Conservation (phyloP, 345 rosid species). For the Melaleuca quinquenervia region DNA sequence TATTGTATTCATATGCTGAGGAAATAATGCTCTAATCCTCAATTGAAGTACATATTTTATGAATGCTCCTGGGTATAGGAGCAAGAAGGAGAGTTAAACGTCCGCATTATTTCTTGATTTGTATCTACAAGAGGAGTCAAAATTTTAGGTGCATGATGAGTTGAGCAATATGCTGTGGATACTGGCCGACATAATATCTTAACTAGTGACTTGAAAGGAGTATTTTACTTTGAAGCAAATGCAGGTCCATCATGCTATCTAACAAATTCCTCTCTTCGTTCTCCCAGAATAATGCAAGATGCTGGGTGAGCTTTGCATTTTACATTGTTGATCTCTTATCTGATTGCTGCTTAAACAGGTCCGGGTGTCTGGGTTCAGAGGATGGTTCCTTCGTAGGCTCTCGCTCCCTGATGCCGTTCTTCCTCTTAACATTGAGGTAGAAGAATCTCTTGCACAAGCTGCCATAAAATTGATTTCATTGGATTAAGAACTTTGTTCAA, state of each 20-base stretch:
- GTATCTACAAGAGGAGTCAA: background rate
- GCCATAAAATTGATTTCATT: background rate
- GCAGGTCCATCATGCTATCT: background rate
- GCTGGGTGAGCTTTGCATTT: background rate
- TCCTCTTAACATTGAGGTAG: conserved; percentile 95
- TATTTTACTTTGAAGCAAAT: background rate
- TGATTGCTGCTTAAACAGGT: conserved; percentile 29
- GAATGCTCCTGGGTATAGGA: background rate
- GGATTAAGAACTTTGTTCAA: background rate
- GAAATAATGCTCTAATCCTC: background rate
- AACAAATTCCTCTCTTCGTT: background rate
- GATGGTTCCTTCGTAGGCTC: conserved; percentile 98
- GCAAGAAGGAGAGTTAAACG: background rate
- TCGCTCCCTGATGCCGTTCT: conserved; percentile 97
- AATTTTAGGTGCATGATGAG: background rate
- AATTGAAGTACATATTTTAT: background rate
- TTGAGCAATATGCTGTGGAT: background rate
- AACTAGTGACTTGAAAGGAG: background rate
- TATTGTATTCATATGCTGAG: background rate
- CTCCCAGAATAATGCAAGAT: background rate
- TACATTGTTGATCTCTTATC: background rate
- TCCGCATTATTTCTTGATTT: background rate
- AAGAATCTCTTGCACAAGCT: conserved; percentile 1
- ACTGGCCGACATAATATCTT: background rate
- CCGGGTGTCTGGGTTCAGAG: conserved; percentile 83